These are phyloP conservation scores for Paramecium sonneborni DNA, from an alignment of 73 alveolate species.

Conservation along the genomic window DNA sequence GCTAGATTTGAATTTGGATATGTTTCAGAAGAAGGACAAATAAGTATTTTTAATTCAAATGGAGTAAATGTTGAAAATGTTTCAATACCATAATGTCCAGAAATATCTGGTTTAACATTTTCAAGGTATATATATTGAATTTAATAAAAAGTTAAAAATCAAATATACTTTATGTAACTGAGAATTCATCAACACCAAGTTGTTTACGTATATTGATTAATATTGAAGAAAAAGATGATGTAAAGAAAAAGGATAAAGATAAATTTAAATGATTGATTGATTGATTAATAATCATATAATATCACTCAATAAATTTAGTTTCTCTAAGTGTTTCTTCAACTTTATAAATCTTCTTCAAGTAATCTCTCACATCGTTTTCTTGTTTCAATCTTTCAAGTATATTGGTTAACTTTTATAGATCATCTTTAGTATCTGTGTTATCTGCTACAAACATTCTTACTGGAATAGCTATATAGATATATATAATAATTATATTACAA, in stretches of 20 bases:
- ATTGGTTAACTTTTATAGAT: slow-evolving; percentile 13
- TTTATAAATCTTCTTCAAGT: slow-evolving; percentile 27
- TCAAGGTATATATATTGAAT: neutral
- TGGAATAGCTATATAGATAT: slow-evolving; percentile 25
- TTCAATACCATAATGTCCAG: slow-evolving; percentile 53
- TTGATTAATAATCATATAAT: neutral
- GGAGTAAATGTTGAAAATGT: slow-evolving; percentile 62
- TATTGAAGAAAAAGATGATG: slow-evolving; percentile 39
- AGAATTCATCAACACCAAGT: slow-evolving; percentile 1
- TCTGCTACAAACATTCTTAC: slow-evolving; percentile 52
- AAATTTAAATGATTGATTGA: slow-evolving; percentile 4
- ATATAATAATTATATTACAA: neutral
- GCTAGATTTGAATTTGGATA: slow-evolving; percentile 67
- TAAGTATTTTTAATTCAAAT: slow-evolving; percentile 43
- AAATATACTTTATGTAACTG: slow-evolving; percentile 42
- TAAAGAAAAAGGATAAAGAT: slow-evolving; percentile 36
- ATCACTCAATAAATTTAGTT: slow-evolving; percentile 57
- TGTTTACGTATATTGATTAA: slow-evolving; percentile 12
- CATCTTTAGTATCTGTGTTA: slow-evolving; percentile 39
- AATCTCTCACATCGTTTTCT: slow-evolving; percentile 64
- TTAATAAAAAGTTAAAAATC: neutral
- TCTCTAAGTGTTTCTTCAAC: slow-evolving; percentile 58
- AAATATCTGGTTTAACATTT: slow-evolving; percentile 63
- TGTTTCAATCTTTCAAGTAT: neutral
- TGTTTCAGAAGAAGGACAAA: slow-evolving; percentile 64